Base-by-base conservation (phyloP, 352 stramenopile genomes). In the Pythium apleroticum region DNA sequence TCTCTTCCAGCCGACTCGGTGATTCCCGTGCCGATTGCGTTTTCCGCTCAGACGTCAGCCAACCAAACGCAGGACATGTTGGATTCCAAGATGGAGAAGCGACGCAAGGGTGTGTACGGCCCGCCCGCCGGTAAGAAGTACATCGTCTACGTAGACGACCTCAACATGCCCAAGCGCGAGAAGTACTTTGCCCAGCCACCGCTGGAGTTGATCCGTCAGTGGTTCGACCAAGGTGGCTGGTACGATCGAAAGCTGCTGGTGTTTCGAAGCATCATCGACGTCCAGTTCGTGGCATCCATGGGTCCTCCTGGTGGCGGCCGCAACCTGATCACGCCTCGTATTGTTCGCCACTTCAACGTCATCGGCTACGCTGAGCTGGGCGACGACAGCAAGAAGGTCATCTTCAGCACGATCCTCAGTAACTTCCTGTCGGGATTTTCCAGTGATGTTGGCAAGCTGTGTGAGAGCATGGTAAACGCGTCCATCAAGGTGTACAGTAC, bases 121-220 rank as follows among this genome's bases (percentile, higher is more conserved):
- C 93, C 94, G 9, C 80, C 90, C 0, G 83, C 89, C 19, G 93
- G 95, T 5, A 98, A 98, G 68, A 91, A 92, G 30, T 97, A 94
- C 66, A 93, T 98, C 37, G 77, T 98, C n/a, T 98, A 98, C 68
- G 88, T 98, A 37, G 95, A 98, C 67, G 95, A 98, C 68, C 66
- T 98, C 8, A 98, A 98, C 71, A 98, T 98, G 95, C 94, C 95
- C 15, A 97, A 97, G 70, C 84, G 88, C 17, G 94, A 98, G 60
- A 95, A 94, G 54, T 98, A 96, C 63, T 97, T 97, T 55, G 95
- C 95, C 0, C 94, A 98, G 74, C 95, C 95, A 25, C 93, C 95
- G 3, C 77, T 98, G n/a, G 95, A 98, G 68, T 74, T 98, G 27
- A 80, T 98, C 43, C 86, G 93, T 0, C 93, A 98, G 71, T 98